Conservation (phyloP, 2,329 filamentous ascomycete genomes). For the Talaromyces sp. region DNA sequence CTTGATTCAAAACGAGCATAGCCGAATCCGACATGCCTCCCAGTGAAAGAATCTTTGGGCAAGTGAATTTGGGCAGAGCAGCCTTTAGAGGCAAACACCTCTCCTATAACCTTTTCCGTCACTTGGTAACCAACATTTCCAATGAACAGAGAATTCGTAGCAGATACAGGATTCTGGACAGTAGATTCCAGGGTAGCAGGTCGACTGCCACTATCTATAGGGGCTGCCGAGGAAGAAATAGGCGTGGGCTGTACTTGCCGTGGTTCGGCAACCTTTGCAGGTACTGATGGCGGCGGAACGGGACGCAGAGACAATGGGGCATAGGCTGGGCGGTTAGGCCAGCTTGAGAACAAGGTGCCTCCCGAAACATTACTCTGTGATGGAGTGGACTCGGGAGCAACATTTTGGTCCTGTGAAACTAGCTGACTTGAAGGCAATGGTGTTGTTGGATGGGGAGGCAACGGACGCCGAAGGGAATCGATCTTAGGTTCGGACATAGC, state of each 20-base stretch:
- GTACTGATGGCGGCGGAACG: not conserved
- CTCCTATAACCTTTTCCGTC: constrained; percentile 29
- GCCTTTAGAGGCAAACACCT: constrained; percentile 34
- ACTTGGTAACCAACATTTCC: constrained; percentile 38
- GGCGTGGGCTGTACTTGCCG: not conserved
- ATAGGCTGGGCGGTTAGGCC: constrained; percentile 11
- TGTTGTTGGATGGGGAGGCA: not conserved
- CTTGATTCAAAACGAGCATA: constrained; percentile 34
- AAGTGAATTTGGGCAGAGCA: constrained; percentile 34
- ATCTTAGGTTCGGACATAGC: not conserved
- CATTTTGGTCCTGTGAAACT: not conserved
- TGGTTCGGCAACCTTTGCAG: not conserved
- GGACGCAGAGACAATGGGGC: not conserved
- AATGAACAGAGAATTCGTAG: constrained; percentile 27
- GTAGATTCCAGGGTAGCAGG: not conserved
- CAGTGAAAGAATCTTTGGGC: constrained; percentile 27
- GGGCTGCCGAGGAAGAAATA: not conserved
- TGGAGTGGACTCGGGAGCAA: not conserved
- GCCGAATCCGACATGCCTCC: constrained; percentile 36
- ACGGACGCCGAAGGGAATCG: not conserved
- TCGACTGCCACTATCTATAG: not conserved
- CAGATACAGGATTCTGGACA: not conserved
- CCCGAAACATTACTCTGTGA: not conserved
- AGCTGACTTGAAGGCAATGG: not conserved
- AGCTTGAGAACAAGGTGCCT: constrained; percentile 6